Conservation (phyloP, 2,329 filamentous ascomycete genomes). For the Fusarium pseudograminearum region DNA sequence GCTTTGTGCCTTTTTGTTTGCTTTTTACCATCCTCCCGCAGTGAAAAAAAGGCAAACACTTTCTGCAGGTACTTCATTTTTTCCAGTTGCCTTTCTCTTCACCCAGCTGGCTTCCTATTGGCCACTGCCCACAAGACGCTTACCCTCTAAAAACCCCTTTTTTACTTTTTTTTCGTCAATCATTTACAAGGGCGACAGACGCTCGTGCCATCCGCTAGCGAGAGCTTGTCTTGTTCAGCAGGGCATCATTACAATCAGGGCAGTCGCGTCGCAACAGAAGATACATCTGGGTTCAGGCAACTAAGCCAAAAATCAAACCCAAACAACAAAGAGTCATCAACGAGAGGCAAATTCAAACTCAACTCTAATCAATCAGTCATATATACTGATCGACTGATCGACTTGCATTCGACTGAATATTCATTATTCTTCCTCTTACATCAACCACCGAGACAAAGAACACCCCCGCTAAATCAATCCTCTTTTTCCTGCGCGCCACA, state of each 20-base stretch:
- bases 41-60: not conserved
- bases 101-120: conserved; percentile 29
- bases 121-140: conserved; percentile 7
- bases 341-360: not conserved
- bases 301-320: conserved; percentile 25
- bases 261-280: conserved; percentile 41
- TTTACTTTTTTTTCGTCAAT: conserved; percentile 41
- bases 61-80: not conserved
- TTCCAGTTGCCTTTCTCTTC: conserved; percentile 36
- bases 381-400: conserved; percentile 34
- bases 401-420: conserved; percentile 49
- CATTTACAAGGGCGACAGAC: conserved; percentile 42
- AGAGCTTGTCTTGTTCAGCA: conserved; percentile 42
- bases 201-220: conserved; percentile 47
- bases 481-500: conserved; percentile 11
- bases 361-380: not conserved
- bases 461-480: conserved; percentile 20
- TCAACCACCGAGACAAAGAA: conserved; percentile 8
- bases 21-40: not conserved
- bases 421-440: not conserved
- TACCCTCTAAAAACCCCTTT: conserved; percentile 28
- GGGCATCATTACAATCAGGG: conserved; percentile 38
- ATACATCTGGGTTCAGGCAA: conserved; percentile 34
- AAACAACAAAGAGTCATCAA: conserved; percentile 36
- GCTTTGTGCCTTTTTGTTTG: not conserved